phyloP scores from a whole-genome alignment of 768 basidiomycete species.

The Mycena vitilis region DNA sequence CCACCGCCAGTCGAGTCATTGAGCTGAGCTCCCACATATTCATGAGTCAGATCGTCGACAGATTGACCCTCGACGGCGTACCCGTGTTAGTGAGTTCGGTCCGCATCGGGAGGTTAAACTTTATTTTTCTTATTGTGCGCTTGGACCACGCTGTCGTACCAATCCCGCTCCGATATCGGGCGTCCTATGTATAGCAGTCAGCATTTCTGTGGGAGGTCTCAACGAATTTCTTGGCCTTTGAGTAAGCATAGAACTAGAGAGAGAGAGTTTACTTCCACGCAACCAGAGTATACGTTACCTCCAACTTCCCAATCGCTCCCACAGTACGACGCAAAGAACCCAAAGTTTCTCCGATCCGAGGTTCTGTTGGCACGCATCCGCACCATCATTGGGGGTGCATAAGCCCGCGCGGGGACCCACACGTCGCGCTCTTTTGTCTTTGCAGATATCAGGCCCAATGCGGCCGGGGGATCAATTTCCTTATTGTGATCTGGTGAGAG shows the following conservation, averaged over 20 bases:
- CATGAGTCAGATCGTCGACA: not conserved
- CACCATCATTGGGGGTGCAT: constrained; percentile 1
- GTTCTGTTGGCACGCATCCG: not conserved
- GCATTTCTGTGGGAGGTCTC: too few species aligned
- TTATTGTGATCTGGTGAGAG: constrained; percentile 18
- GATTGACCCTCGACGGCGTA: not conserved
- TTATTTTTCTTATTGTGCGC: too few species aligned
- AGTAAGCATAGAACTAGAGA: not conserved
- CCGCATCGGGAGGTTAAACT: too few species aligned
- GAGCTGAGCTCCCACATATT: not conserved
- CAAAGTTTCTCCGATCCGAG: constrained; percentile 8
- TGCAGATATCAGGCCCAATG: constrained; percentile 7
- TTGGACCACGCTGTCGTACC: too few species aligned
- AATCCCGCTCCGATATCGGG: too few species aligned
- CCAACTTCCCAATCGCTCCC: not conserved
- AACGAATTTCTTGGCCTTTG: not conserved
- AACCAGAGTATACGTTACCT: constrained; percentile 3
- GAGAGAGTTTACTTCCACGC: not conserved
- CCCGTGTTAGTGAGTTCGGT: not conserved
- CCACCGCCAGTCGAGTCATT: not conserved
- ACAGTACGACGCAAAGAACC: not conserved
- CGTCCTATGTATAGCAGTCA: too few species aligned
- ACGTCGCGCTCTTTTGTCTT: constrained; percentile 26
- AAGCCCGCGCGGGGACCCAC: constrained; percentile 18
- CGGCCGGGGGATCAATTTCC: constrained; percentile 21